These are phyloP conservation scores for Phanerochaete carnosa DNA, from an alignment of 768 basidiomycete species.

Conservation along the genomic window DNA sequence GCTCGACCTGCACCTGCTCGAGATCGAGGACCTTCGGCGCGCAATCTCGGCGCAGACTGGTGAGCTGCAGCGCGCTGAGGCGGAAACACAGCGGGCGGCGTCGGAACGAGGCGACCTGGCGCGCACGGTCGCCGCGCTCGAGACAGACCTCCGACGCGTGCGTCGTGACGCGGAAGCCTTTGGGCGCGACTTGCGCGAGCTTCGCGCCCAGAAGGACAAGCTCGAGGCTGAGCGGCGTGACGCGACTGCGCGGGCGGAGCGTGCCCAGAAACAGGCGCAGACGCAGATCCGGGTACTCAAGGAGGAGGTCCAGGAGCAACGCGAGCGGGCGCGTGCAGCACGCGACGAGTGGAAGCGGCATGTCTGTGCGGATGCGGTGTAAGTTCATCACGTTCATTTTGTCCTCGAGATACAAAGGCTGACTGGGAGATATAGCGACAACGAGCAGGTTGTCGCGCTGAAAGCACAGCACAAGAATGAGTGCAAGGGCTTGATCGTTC, in stretches of 20 bases:
- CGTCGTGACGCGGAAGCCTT: conserved; percentile 74
- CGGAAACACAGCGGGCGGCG: conserved; percentile 59
- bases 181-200: conserved; percentile 68
- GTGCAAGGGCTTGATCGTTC: conserved; percentile 86
- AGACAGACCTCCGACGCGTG: conserved; percentile 74
- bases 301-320: conserved; percentile 60
- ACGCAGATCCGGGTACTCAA: conserved; percentile 62
- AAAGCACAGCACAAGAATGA: conserved; percentile 76
- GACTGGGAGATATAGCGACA: conserved; percentile 39
- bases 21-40: conserved; percentile 74
- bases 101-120: conserved; percentile 66
- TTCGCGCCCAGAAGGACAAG: conserved; percentile 66
- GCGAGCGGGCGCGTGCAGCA: conserved; percentile 43
- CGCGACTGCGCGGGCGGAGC: conserved; percentile 50
- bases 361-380: conserved; percentile 56
- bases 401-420: not conserved
- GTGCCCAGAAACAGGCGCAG: conserved; percentile 64
- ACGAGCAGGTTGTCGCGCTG: conserved; percentile 48
- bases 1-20: conserved; percentile 65
- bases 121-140: conserved; percentile 61
- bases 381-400: not conserved
- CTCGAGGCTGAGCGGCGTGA: conserved; percentile 40
- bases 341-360: conserved; percentile 51
- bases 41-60: conserved; percentile 59
- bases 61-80: conserved; percentile 60